Evolutionary conservation across 345 rosid genomes (phyloP), one percentile per base, ranked within the genome.

Genomic region (Pugionium cornutum): DNA sequence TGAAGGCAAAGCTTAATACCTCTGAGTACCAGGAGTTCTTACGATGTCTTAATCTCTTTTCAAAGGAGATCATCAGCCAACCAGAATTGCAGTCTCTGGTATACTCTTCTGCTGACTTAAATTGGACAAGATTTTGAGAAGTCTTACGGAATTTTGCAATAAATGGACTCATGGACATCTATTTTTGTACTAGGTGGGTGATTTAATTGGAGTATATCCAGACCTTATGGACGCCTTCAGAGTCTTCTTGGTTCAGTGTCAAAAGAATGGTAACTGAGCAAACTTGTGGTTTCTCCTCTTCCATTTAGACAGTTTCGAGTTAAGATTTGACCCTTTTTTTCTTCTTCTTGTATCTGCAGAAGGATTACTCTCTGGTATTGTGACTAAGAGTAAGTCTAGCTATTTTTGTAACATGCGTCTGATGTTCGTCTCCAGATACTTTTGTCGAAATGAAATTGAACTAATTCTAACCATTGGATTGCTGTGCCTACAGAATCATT

Each of bases 31-130:
- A 92, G 68, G 89, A 85, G 78, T 83, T 89, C 68, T 74, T 92
- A 65, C 79, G 80, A 73, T 88, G 97, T 74, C 99, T 92, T 77
- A 88, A 83, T 76, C 87, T 89, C 53, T 88, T 78, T 68, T 85
- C 91, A 41, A 78, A 83, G 60, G 99, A 91, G 77, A 86, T 89
- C 46, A 92, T 92, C 78, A 73, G 86, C 52, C 83, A 88, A 54
- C 67, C 85, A 67, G 92, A 92, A 58, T 69, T 92, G 82, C 89
- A 83, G 34, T 82, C 85, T 62, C 79, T 92, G 98, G 98, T 92
- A 87, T 65, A 62, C 52, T 25, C 2, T 4, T 39, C 9, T 4
- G 36, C 10, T 45, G 55, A 18, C 18, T 25, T 52, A 35, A 31
- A 33, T 39, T 47, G 25, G 57, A 58, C 31, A 8, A 36, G 33